phyloP scores from a whole-genome alignment of 495 filamentous ascomycete species.

The Hyaloscypha variabilis region DNA sequence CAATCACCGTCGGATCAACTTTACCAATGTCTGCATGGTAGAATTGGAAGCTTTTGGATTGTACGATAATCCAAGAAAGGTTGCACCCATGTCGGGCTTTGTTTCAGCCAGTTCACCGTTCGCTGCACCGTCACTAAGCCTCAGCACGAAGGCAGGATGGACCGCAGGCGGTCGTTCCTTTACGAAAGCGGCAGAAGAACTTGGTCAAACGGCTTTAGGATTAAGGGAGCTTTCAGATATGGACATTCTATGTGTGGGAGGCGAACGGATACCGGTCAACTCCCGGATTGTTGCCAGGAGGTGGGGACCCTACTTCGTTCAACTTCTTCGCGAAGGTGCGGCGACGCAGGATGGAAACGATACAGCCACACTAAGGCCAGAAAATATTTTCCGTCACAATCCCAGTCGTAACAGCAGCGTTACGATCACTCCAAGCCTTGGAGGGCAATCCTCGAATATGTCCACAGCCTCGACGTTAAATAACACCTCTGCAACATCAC shows the following conservation, averaged over 20 bases:
- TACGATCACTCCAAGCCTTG: slow-evolving; percentile 78
- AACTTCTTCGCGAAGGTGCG: slow-evolving; percentile 78
- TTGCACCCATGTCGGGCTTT: slow-evolving; percentile 76
- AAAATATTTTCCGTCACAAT: slow-evolving; percentile 32
- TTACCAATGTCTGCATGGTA: slow-evolving; percentile 93
- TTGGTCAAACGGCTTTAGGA: slow-evolving; percentile 78
- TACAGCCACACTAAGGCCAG: slow-evolving; percentile 30
- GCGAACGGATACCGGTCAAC: slow-evolving; percentile 91
- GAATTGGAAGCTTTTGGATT: slow-evolving; percentile 96
- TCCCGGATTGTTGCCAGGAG: slow-evolving; percentile 82
- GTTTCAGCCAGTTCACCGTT: slow-evolving; percentile 75
- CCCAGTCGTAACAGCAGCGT: slow-evolving; percentile 75
- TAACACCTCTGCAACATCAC: slow-evolving; percentile 35
- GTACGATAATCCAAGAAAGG: slow-evolving; percentile 87
- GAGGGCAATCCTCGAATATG: slow-evolving; percentile 45
- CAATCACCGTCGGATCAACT: slow-evolving; percentile 96
- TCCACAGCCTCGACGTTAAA: slow-evolving; percentile 63
- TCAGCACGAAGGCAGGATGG: slow-evolving; percentile 60
- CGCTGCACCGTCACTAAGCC: slow-evolving; percentile 53
- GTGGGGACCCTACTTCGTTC: slow-evolving; percentile 95
- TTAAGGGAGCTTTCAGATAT: slow-evolving; percentile 92
- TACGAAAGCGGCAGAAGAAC: slow-evolving; percentile 74
- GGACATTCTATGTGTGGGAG: slow-evolving; percentile 88
- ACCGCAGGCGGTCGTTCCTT: slow-evolving; percentile 68
- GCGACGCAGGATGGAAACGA: slow-evolving; percentile 53